A percentile compares a stretch with the other conserved stretches of the same genome.
phyloP scores from a whole-genome alignment of 495 filamentous ascomycete species.

The Podospora sp. region DNA sequence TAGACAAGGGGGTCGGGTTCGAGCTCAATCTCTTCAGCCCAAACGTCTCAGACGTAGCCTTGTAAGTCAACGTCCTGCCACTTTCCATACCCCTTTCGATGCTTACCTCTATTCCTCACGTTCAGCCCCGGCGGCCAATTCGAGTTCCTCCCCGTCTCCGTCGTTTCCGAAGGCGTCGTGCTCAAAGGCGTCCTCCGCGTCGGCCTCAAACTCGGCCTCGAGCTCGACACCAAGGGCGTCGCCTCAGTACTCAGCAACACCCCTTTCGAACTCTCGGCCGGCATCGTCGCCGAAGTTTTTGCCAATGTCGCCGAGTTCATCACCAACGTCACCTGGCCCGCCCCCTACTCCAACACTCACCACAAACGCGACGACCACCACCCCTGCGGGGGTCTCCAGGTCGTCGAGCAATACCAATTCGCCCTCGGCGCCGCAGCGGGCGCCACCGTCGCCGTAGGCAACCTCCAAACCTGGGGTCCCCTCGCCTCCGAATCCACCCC shows the following conservation, averaged over 20 bases:
- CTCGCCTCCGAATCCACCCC: conserved; percentile 47
- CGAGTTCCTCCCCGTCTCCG: conserved; percentile 58
- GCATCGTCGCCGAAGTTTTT: conserved; percentile 51
- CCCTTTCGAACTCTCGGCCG: conserved; percentile 35
- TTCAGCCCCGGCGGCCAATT: conserved; percentile 54
- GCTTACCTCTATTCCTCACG: no score
- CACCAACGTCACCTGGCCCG: conserved; percentile 47
- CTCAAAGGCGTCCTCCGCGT: conserved; percentile 51
- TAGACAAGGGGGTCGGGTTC: conserved; percentile 49
- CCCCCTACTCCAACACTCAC: neutral
- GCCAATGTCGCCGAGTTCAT: conserved; percentile 57
- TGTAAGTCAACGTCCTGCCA: conserved; percentile 38
- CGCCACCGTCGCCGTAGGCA: conserved; percentile 49
- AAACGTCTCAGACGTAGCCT: conserved; percentile 48
- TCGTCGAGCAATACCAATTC: conserved; percentile 52
- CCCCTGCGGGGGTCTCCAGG: conserved; percentile 45
- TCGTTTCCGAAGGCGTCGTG: conserved; percentile 43
- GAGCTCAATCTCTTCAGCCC: conserved; percentile 48
- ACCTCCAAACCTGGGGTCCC: conserved; percentile 53
- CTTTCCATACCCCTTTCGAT: no score
- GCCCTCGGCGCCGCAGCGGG: conserved; percentile 55
- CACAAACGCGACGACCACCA: conserved; percentile 23
- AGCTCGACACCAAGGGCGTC: conserved; percentile 29
- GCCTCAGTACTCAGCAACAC: conserved; percentile 11
- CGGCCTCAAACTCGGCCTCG: conserved; percentile 48